Conservation (phyloP, 2,329 filamentous ascomycete genomes). For the Cladosporium colombiae region DNA sequence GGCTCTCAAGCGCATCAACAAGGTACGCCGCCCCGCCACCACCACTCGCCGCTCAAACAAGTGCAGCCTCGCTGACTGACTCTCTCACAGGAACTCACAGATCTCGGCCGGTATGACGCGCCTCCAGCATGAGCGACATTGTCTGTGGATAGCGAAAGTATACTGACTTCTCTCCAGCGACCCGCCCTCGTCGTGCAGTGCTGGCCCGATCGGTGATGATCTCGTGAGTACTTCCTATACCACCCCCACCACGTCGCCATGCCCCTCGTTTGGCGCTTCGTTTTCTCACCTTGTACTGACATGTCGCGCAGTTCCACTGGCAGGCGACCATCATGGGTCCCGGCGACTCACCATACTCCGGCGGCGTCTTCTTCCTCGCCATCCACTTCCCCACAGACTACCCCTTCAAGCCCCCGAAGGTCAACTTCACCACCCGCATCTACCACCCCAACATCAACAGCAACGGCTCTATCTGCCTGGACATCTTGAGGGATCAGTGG, state of each 20-base stretch:
- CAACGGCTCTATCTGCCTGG: conserved; percentile 97
- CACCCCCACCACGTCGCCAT: conserved; percentile 28
- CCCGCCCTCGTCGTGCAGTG: conserved; percentile 97
- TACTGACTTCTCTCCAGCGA: conserved; percentile 64
- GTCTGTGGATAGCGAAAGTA: not conserved
- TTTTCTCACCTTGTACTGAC: not conserved
- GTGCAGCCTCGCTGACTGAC: conserved; percentile 20
- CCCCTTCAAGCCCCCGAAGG: conserved; percentile 99
- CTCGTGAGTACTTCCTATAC: conserved; percentile 68
- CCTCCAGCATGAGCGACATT: conserved; percentile 13
- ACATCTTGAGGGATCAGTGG: conserved; percentile 99
- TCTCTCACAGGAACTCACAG: conserved; percentile 67
- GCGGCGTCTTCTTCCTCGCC: conserved; percentile 97
- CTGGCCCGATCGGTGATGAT: conserved; percentile 94
- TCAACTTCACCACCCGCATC: conserved; percentile 99
- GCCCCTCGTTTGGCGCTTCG: conserved; percentile 7
- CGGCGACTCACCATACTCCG: conserved; percentile 94
- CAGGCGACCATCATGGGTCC: conserved; percentile 99
- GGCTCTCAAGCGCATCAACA: conserved; percentile 94
- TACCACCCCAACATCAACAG: conserved; percentile 99
- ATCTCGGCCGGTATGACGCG: conserved; percentile 73
- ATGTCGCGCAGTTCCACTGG: conserved; percentile 83
- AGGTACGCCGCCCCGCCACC: conserved; percentile 38
- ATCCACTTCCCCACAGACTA: conserved; percentile 99
- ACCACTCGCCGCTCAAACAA: not conserved